phyloP scores from a whole-genome alignment of 163 green algal genomes.

The Scenedesmus sp. region DNA sequence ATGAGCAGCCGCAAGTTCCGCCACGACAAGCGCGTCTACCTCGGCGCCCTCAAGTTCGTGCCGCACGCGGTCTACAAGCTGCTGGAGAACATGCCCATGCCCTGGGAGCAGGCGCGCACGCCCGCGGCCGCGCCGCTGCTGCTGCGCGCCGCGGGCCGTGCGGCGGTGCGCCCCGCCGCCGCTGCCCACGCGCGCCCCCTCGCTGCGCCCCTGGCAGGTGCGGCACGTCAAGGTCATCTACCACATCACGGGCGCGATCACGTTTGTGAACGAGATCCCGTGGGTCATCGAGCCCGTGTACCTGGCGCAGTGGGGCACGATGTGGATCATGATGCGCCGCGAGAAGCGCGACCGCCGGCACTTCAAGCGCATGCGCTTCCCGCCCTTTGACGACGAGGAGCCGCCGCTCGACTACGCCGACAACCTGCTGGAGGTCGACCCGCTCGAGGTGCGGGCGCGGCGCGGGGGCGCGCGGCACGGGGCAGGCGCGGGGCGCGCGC shows the following conservation, averaged over 20 bases:
- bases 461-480: too few relatives aligned
- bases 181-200: background rate
- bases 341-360: conserved; percentile 99
- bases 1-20: conserved; percentile 98
- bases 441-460: conserved; percentile 93
- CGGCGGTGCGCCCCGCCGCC: too few relatives aligned
- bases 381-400: conserved; percentile 99
- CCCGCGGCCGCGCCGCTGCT: too few relatives aligned
- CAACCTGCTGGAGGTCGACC: conserved; percentile 96
- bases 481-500: too few relatives aligned
- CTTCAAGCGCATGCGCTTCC: conserved; percentile 99
- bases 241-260: conserved; percentile 99
- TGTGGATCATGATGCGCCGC: conserved; percentile 99
- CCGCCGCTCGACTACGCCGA: conserved; percentile 97
- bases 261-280: conserved; percentile 98
- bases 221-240: conserved; percentile 98
- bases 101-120: conserved; percentile 93
- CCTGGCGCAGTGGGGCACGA: conserved; percentile 97
- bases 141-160: too few relatives aligned
- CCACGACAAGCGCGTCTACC: conserved; percentile 99
- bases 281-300: conserved; percentile 98
- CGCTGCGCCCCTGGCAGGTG: conserved; percentile 69
- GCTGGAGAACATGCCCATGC: conserved; percentile 99
- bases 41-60: conserved; percentile 99
- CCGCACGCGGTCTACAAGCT: conserved; percentile 99